Percentiles rank a stretch among this genome's conserved stretches.
Conservation (phyloP, 805 yeast species). For the Yarrowia divulgata region DNA sequence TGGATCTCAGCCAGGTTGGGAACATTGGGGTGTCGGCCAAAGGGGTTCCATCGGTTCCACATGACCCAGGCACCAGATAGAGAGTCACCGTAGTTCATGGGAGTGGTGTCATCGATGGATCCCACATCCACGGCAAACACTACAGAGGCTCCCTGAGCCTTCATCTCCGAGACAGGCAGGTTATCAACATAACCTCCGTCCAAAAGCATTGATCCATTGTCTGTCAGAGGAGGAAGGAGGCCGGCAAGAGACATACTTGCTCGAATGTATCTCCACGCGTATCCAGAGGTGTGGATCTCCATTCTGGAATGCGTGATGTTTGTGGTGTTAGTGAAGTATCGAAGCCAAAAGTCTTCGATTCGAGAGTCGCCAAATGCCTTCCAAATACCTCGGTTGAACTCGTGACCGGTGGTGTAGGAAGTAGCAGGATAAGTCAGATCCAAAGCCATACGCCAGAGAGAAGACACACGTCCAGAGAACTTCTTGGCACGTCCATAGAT, state of each 20-base stretch:
- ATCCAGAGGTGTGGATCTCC: conserved; percentile 92
- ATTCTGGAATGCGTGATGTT: conserved; percentile 92
- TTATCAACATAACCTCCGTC: conserved; percentile 98
- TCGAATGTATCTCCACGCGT: conserved; percentile 93
- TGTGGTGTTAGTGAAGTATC: conserved; percentile 87
- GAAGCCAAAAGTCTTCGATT: conserved; percentile 96
- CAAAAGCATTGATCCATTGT: conserved; percentile 87
- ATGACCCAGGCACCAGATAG: conserved; percentile 92
- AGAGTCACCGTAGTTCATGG: conserved; percentile 91
- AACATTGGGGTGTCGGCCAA: conserved; percentile 82
- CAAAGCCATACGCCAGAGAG: conserved; percentile 81
- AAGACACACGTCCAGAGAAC: conserved; percentile 80
- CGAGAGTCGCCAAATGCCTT: conserved; percentile 90
- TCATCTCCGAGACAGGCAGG: conserved; percentile 91
- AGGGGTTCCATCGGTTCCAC: conserved; percentile 80
- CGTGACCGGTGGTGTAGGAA: conserved; percentile 96
- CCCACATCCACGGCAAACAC: conserved; percentile 97
- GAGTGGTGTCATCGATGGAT: conserved; percentile 88
- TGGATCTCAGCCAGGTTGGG: conserved; percentile 97
- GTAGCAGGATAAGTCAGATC: conserved; percentile 94
- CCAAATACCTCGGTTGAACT: conserved; percentile 97
- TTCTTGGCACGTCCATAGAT: conserved; percentile 88
- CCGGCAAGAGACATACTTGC: conserved; percentile 98
- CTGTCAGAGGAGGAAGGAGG: conserved; percentile 80
- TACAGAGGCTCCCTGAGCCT: conserved; percentile 81